Evolutionary conservation across 441 rosid species (phyloP).

Genomic region (California macrophylla): DNA sequence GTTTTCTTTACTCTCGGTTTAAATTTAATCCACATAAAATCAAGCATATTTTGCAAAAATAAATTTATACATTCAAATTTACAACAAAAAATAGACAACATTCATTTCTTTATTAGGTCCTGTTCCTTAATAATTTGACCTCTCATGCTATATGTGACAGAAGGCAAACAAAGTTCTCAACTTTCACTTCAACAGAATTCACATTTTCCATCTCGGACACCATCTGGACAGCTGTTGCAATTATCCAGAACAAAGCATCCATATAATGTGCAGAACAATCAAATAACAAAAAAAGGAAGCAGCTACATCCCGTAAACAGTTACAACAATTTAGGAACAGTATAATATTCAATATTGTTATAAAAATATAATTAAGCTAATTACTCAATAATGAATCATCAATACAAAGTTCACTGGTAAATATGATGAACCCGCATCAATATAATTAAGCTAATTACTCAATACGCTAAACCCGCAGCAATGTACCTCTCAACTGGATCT

Average conservation of each 20-base stretch:
- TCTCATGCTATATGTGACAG: not conserved
- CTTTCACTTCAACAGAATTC: not conserved
- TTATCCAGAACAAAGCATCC: not conserved
- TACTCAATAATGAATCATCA: not conserved
- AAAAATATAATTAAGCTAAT: not conserved
- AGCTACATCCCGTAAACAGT: not conserved
- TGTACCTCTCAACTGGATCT: conserved; percentile 8
- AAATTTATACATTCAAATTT: not conserved
- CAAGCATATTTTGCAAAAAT: not conserved
- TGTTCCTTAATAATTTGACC: not conserved
- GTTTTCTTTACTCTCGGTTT: not conserved
- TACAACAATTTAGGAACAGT: not conserved
- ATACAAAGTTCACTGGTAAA: not conserved
- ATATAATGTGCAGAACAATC: not conserved
- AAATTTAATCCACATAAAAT: not conserved
- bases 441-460: no score
- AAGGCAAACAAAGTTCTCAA: not conserved
- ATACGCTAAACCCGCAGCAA: not conserved
- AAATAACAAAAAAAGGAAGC: not conserved
- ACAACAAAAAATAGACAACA: not conserved
- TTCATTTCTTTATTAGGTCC: not conserved
- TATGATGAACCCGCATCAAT: no score
- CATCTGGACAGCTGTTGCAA: not conserved
- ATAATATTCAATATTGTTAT: not conserved
- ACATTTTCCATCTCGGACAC: not conserved